Percentiles rank a stretch among this genome's conserved stretches.
These are phyloP conservation scores for Pleurotus platypus DNA, from an alignment of 768 basidiomycete genomes.

Conservation along the genomic window DNA sequence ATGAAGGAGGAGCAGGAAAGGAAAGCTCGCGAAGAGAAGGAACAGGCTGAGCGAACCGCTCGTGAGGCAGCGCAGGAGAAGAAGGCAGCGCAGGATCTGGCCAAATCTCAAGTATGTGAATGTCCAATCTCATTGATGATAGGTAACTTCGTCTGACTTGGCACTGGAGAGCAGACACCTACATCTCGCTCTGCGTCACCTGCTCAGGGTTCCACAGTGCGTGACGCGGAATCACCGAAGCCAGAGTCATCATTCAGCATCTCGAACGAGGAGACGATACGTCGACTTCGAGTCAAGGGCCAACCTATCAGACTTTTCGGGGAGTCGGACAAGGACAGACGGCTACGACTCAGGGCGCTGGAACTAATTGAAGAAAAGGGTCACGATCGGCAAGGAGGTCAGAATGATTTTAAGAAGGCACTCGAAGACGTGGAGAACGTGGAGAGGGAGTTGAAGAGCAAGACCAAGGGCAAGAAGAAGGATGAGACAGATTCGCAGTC, in stretches of 20 bases:
- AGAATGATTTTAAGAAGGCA: constrained; percentile 93
- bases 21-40: constrained; percentile 31
- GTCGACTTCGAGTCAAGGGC: constrained; percentile 84
- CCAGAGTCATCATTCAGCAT: constrained; percentile 75
- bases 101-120: constrained; percentile 40
- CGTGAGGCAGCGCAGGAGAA: constrained; percentile 19
- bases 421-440: constrained; percentile 84
- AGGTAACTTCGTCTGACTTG: constrained; percentile 26
- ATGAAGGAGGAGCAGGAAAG: constrained; percentile 49
- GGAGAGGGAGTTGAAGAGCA: constrained; percentile 61
- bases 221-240: constrained; percentile 36
- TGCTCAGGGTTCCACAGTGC: constrained; percentile 24
- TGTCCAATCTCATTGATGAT: constrained; percentile 7
- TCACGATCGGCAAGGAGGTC: constrained; percentile 73
- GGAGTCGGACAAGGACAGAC: constrained; percentile 91
- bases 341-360: constrained; percentile 84
- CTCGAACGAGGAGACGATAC: constrained; percentile 88
- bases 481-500: constrained; percentile 53
- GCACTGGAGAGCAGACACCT: constrained; percentile 45
- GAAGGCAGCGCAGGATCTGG: not conserved
- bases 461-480: constrained; percentile 61
- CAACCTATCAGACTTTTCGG: constrained; percentile 95
- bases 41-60: constrained; percentile 27
- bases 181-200: constrained; percentile 38
- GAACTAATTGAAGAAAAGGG: constrained; percentile 94